These are phyloP conservation scores for Plenodomus tracheiphilus DNA, from an alignment of 2,329 filamentous ascomycete genomes.

Conservation along the genomic window DNA sequence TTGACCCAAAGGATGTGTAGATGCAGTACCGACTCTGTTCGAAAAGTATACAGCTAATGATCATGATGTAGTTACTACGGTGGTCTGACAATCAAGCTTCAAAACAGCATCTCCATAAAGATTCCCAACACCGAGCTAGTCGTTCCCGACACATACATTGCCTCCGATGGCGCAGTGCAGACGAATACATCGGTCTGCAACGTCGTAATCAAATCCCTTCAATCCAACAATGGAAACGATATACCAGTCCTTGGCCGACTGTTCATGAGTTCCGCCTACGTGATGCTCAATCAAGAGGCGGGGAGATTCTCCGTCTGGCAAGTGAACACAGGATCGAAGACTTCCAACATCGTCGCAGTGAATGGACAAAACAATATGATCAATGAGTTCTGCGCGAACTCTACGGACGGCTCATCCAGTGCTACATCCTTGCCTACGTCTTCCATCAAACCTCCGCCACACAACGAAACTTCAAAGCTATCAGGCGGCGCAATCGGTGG, in stretches of 20 bases:
- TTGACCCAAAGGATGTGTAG: conserved; percentile 19
- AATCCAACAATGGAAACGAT: conserved; percentile 14
- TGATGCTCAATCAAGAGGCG: conserved; percentile 24
- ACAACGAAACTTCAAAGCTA: conserved; percentile 4
- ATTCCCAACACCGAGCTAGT: conserved; percentile 23
- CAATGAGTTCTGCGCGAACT: conserved; percentile 11
- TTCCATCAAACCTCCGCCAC: conserved; percentile 3
- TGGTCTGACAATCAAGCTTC: conserved; percentile 18
- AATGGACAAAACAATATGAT: conserved; percentile 12
- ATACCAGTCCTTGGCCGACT: conserved; percentile 19
- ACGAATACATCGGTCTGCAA: conserved; percentile 15
- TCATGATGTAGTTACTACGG: conserved; percentile 18
- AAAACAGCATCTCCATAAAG: conserved; percentile 13
- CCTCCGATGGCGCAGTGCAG: conserved; percentile 8
- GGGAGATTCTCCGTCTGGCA: conserved; percentile 16
- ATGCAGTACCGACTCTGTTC: conserved; percentile 1
- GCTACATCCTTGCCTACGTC: conserved; percentile 5
- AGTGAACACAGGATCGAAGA: conserved; percentile 9
- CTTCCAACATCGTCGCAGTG: conserved; percentile 10
- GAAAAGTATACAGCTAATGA: conserved; percentile 4
- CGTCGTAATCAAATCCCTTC: conserved; percentile 18
- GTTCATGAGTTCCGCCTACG: conserved; percentile 19
- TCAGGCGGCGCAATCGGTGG: conserved; percentile 21
- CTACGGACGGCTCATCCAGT: conserved; percentile 1
- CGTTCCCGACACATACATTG: conserved; percentile 14